Conservation (phyloP, 73 alveolate species). For the Blepharisma japonicum region DNA sequence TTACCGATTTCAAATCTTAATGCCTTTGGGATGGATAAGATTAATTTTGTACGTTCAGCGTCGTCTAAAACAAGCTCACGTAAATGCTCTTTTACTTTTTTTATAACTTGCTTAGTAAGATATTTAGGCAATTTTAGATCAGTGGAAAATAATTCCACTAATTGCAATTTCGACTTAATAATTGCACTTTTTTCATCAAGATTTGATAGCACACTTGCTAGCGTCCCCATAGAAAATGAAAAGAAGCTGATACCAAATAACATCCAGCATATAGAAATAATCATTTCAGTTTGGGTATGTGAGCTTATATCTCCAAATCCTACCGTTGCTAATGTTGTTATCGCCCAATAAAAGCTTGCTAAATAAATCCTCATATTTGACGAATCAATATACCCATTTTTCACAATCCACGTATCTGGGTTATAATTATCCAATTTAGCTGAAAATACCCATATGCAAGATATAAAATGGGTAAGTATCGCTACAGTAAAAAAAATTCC, state of each 20-base stretch:
- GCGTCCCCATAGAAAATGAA: conserved; percentile 68
- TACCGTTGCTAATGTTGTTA: conserved; percentile 74
- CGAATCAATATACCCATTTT: conserved; percentile 39
- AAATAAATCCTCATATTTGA: conserved; percentile 37
- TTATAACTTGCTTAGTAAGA: conserved; percentile 2
- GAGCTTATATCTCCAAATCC: conserved; percentile 92
- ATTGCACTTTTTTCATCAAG: no score
- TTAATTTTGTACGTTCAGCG: conserved; percentile 26
- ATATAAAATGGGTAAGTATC: conserved; percentile 53
- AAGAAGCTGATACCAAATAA: conserved; percentile 76
- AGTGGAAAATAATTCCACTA: background rate
- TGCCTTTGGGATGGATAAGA: conserved; percentile 27
- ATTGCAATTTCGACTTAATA: conserved; percentile 33
- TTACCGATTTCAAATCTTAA: conserved; percentile 9
- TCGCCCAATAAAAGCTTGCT: conserved; percentile 70
- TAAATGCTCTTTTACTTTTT: conserved; percentile 22
- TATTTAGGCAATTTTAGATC: background rate
- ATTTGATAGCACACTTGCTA: background rate
- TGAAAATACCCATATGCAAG: conserved; percentile 61
- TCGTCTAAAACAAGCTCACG: conserved; percentile 30
- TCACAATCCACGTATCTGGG: conserved; percentile 68
- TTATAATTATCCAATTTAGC: conserved; percentile 63
- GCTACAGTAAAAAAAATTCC: conserved; percentile 37
- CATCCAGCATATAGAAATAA: conserved; percentile 70
- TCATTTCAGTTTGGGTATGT: conserved; percentile 53